These are phyloP conservation scores for Streptanthus diversifolius DNA, from an alignment of 345 rosid genomes.

Conservation along the genomic window DNA sequence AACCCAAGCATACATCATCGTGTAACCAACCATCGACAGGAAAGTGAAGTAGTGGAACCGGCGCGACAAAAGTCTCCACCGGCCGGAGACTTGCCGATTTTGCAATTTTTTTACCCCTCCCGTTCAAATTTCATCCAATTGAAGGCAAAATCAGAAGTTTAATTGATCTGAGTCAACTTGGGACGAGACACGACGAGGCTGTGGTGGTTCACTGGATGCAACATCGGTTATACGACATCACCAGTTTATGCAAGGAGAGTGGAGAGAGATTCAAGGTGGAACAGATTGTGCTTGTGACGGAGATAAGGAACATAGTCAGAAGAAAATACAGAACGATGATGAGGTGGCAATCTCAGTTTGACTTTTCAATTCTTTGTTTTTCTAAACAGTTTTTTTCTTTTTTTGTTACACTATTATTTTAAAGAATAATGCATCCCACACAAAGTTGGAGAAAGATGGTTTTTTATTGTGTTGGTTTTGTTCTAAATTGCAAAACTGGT, in stretches of 20 bases:
- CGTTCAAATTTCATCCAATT: slow-evolving; percentile 76
- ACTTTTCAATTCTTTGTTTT: too few species aligned
- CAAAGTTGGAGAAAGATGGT: too few species aligned
- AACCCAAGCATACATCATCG: too few species aligned
- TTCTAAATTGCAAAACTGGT: too few species aligned
- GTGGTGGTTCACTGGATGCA: slow-evolving; percentile 98
- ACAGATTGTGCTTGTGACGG: slow-evolving; percentile 77
- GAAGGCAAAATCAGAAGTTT: slow-evolving; percentile 77
- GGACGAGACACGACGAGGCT: slow-evolving; percentile 56
- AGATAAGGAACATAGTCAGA: slow-evolving; percentile 81
- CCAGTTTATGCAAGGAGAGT: slow-evolving; percentile 59
- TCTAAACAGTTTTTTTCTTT: too few species aligned
- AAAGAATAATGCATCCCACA: too few species aligned
- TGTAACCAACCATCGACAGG: too few species aligned
- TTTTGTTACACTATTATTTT: too few species aligned
- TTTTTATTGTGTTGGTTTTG: too few species aligned
- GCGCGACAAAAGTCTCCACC: too few species aligned
- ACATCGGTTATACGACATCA: slow-evolving; percentile 79
- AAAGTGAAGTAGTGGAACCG: too few species aligned
- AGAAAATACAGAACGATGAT: slow-evolving; percentile 59
- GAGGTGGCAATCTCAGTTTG: too few species aligned
- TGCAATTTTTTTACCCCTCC: slow-evolving; percentile 65
- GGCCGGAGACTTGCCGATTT: slow-evolving; percentile 85
- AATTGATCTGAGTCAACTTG: slow-evolving; percentile 54
- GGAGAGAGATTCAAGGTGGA: slow-evolving; percentile 87